phyloP scores from a whole-genome alignment of 2,329 filamentous ascomycete genomes.

The Hymenoscyphus fructigenus region DNA sequence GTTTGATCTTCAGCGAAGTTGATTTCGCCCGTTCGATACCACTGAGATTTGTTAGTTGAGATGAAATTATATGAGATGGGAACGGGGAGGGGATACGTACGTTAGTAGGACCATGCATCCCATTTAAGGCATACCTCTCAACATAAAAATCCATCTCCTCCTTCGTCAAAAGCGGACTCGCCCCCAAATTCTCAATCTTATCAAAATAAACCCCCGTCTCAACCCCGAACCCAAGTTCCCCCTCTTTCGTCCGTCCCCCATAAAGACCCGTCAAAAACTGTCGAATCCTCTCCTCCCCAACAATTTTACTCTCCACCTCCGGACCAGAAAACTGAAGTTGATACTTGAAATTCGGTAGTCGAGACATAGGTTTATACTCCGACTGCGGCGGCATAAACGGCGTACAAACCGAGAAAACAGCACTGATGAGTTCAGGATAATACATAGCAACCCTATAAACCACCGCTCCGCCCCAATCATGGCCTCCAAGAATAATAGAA shows the following conservation, averaged over 20 bases:
- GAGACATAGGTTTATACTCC: conserved; percentile 51
- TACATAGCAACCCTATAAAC: conserved; percentile 74
- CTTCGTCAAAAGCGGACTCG: conserved; percentile 58
- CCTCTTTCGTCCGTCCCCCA: conserved; percentile 59
- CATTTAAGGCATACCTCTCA: conserved; percentile 66
- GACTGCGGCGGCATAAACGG: conserved; percentile 62
- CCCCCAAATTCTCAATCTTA: conserved; percentile 56
- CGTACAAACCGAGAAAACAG: conserved; percentile 79
- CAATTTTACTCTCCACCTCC: conserved; percentile 59
- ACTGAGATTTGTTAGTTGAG: conserved; percentile 40
- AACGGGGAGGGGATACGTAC: neutral
- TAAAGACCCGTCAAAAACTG: conserved; percentile 72
- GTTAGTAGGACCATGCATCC: conserved; percentile 77
- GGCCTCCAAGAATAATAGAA: conserved; percentile 78
- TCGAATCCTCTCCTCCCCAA: conserved; percentile 60
- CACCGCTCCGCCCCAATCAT: conserved; percentile 82
- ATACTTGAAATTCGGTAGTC: conserved; percentile 73
- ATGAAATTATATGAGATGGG: neutral
- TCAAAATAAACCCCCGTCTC: conserved; percentile 64
- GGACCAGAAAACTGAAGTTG: conserved; percentile 76
- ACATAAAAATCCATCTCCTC: conserved; percentile 79
- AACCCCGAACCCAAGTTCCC: conserved; percentile 58
- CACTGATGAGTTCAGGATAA: conserved; percentile 69
- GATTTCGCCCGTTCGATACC: conserved; percentile 74
- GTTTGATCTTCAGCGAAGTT: conserved; percentile 75